Conservation (phyloP, 208 protist genomes). For the Crithidia brevicula region DNA sequence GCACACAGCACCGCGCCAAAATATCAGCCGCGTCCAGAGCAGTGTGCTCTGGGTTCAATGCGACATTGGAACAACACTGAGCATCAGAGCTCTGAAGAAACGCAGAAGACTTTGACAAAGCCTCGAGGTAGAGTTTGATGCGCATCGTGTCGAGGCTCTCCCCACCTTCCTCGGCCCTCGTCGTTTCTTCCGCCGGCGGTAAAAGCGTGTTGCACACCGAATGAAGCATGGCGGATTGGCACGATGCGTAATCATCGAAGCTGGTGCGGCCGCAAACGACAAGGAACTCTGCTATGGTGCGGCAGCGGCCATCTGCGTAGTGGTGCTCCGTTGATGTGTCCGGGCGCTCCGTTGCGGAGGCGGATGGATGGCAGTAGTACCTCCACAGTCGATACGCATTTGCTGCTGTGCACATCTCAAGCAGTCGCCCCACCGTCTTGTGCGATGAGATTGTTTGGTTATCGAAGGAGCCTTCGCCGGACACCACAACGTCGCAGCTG, state of each 20-base stretch:
- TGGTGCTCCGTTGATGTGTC: not conserved
- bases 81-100: conserved; percentile 1
- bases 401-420: conserved; percentile 74
- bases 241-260: conserved; percentile 24
- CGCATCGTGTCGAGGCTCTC: not conserved
- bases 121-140: conserved; percentile 6
- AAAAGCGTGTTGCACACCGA: conserved; percentile 27
- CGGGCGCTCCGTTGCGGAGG: not conserved
- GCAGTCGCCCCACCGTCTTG: conserved; percentile 74
- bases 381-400: conserved; percentile 42
- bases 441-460: conserved; percentile 60
- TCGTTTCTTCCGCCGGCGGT: not conserved
- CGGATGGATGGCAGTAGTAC: conserved; percentile 7
- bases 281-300: conserved; percentile 28
- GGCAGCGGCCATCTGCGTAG: not conserved
- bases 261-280: conserved; percentile 47
- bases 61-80: not conserved
- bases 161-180: not conserved
- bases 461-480: conserved; percentile 84
- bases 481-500: conserved; percentile 50
- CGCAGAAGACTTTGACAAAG: not conserved
- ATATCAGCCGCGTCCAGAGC: not conserved
- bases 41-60: no score
- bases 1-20: conserved; percentile 24
- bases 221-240: conserved; percentile 18